phyloP scores from a whole-genome alignment of 495 filamentous ascomycete species.

The Hypoxylon rickii region DNA sequence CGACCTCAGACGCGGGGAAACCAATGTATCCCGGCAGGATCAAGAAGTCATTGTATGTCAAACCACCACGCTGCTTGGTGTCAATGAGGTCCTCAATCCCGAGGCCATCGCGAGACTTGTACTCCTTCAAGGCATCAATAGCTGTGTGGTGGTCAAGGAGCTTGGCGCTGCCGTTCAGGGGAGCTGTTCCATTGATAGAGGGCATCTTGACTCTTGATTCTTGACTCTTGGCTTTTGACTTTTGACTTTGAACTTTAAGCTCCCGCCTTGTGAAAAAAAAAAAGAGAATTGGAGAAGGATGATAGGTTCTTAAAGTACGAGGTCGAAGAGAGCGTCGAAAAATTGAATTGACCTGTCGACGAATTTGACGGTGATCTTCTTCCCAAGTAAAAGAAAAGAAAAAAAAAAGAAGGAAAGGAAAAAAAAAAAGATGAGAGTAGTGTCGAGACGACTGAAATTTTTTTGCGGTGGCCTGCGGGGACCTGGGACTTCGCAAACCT shows the following conservation, averaged over 20 bases:
- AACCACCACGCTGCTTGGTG: slow-evolving; percentile 82
- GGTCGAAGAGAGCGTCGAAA: slow-evolving; percentile 45
- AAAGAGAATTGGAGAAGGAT: background rate
- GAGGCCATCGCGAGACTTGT: slow-evolving; percentile 78
- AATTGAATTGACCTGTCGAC: slow-evolving; percentile 49
- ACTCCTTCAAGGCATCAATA: slow-evolving; percentile 77
- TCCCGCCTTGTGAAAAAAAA: too few relatives aligned
- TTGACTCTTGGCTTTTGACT: too few relatives aligned
- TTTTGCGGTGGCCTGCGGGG: slow-evolving; percentile 16
- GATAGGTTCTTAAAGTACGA: slow-evolving; percentile 17
- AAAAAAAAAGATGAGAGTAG: slow-evolving; percentile 50
- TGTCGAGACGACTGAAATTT: slow-evolving; percentile 25
- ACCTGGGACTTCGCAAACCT: slow-evolving; percentile 19
- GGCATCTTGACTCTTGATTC: slow-evolving; percentile 31
- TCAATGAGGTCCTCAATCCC: slow-evolving; percentile 81
- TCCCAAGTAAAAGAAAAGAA: slow-evolving; percentile 61
- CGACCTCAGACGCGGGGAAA: slow-evolving; percentile 89
- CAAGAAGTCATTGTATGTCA: slow-evolving; percentile 77
- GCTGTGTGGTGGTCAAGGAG: slow-evolving; percentile 64
- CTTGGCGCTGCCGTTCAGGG: slow-evolving; percentile 43
- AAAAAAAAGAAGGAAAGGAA: slow-evolving; percentile 55
- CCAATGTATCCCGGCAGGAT: slow-evolving; percentile 64
- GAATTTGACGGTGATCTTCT: slow-evolving; percentile 59
- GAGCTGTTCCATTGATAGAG: slow-evolving; percentile 34
- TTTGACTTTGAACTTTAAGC: too few relatives aligned